Evolutionary conservation across 345 rosid genomes (phyloP).

Genomic region (Salix arbutifolia): DNA sequence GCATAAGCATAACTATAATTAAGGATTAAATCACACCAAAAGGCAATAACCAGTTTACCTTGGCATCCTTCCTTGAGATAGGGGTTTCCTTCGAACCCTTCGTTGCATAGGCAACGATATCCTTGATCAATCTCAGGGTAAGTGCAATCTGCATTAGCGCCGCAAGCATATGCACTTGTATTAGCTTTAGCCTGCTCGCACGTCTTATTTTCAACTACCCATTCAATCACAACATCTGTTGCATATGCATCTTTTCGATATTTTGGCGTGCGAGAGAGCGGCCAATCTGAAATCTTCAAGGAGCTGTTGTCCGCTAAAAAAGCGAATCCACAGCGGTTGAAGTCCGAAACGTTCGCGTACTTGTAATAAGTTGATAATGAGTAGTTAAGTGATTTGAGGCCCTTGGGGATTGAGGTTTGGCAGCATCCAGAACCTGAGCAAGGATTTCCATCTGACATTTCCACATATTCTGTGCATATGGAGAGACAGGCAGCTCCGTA

Average conservation of each 20-base stretch:
- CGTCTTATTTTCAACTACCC: slow-evolving; percentile 4
- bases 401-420: slow-evolving; percentile 13
- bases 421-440: slow-evolving; percentile 35
- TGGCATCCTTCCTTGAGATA: slow-evolving; percentile 11
- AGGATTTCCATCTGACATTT: not conserved
- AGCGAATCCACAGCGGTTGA: slow-evolving; percentile 13
- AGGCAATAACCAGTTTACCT: slow-evolving; percentile 1
- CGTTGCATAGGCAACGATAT: slow-evolving; percentile 14
- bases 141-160: not conserved
- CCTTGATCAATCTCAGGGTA: slow-evolving; percentile 6
- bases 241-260: not conserved
- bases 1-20: too few species aligned
- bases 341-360: not conserved
- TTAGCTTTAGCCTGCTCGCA: not conserved
- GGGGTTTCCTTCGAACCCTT: slow-evolving; percentile 22
- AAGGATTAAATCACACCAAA: too few species aligned
- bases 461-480: not conserved
- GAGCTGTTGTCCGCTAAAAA: slow-evolving; percentile 13
- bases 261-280: not conserved
- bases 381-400: not conserved
- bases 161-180: not conserved
- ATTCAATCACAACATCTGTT: slow-evolving; percentile 13
- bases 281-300: not conserved
- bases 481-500: slow-evolving; percentile 19
- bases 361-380: rapidly evolving